Conservation (phyloP, 1,284 basidiomycete genomes). For the Puccinia polysora region DNA sequence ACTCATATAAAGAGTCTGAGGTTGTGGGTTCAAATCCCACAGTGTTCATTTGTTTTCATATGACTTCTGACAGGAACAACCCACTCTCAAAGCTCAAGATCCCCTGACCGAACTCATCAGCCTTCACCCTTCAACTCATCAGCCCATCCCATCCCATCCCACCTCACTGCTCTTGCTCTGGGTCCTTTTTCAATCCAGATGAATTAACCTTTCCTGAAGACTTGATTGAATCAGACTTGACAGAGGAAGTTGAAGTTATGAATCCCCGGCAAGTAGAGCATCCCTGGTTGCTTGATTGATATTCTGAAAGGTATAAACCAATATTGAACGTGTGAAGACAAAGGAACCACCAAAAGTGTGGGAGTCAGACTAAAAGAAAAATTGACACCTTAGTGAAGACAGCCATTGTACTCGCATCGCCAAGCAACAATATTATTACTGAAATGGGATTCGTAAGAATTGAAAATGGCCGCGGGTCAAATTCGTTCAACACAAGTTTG, state of each 20-base stretch:
- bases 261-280: constrained; percentile 76
- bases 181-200: constrained; percentile 18
- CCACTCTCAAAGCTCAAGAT: too few relatives aligned
- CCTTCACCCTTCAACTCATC: too few relatives aligned
- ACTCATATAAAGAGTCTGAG: too few relatives aligned
- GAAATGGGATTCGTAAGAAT: neutral
- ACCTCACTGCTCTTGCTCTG: too few relatives aligned
- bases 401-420: constrained; percentile 55
- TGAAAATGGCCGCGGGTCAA: neutral
- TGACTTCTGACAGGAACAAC: too few relatives aligned
- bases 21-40: too few relatives aligned
- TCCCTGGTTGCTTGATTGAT: constrained; percentile 84
- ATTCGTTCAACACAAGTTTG: neutral
- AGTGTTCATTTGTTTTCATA: too few relatives aligned
- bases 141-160: too few relatives aligned
- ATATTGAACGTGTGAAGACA: neutral
- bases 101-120: too few relatives aligned
- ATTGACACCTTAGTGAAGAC: constrained; percentile 66
- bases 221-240: too few relatives aligned
- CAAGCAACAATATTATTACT: constrained; percentile 44
- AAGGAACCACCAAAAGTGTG: constrained; percentile 33
- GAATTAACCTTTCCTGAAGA: neutral
- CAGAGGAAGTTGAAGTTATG: neutral
- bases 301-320: constrained; percentile 54
- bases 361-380: neutral